Evolutionary conservation across 306 rosid genomes (phyloP).

Genomic region (Rosa lucieae): DNA sequence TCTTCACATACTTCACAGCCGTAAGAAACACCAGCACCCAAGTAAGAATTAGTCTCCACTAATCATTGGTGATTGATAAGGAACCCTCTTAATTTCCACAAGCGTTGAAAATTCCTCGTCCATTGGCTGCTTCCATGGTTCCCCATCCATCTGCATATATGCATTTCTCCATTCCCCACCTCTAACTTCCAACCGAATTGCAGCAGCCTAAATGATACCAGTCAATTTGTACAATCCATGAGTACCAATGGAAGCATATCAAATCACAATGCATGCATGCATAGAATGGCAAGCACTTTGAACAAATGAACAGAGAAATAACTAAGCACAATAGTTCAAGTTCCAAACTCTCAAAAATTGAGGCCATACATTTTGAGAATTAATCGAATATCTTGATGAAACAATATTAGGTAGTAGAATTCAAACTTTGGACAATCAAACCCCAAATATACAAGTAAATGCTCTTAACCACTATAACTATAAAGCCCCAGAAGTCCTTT

Average conservation of each 20-base stretch:
- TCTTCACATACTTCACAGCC: constrained; percentile 5
- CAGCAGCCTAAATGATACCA: constrained; percentile 67
- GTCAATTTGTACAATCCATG: not conserved
- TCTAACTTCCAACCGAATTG: constrained; percentile 81
- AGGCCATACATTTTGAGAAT: not conserved
- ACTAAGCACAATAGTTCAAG: not conserved
- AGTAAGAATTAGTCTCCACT: constrained; percentile 46
- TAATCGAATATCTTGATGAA: not conserved
- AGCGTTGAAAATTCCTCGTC: constrained; percentile 63
- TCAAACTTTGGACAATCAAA: not conserved
- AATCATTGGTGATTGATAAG: constrained; percentile 70
- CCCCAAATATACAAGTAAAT: not conserved
- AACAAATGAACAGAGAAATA: not conserved
- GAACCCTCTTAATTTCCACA: constrained; percentile 90
- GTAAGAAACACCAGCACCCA: not conserved
- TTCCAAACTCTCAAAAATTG: not conserved
- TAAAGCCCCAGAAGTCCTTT: not conserved
- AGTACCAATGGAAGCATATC: not conserved
- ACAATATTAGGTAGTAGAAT: not conserved
- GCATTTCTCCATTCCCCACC: constrained; percentile 88
- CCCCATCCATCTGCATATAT: constrained; percentile 96
- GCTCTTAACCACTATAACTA: too few relatives aligned
- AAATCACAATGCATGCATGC: not conserved
- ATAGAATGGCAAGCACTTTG: not conserved
- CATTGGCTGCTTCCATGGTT: constrained; percentile 95